phyloP scores from a whole-genome alignment of 345 rosid species.

The Dimocarpus longan region DNA sequence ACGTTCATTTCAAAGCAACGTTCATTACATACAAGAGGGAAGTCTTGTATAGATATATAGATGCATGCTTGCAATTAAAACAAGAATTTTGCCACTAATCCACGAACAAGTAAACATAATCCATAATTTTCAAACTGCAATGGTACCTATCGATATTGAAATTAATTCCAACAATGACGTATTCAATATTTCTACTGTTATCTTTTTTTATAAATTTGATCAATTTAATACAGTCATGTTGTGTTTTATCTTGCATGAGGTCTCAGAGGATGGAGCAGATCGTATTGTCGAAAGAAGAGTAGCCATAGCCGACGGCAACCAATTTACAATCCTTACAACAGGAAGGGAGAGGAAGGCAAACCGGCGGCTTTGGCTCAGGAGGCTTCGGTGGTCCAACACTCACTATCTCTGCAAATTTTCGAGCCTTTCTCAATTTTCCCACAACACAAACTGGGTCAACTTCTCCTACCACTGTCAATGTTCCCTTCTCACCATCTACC shows the following conservation, averaged over 20 bases:
- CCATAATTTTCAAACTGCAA: too few species aligned
- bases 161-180: background rate
- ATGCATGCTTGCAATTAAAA: too few species aligned
- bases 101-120: background rate
- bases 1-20: background rate
- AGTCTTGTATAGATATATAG: background rate
- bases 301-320: background rate
- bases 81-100: background rate
- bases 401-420: background rate
- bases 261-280: constrained; percentile 9
- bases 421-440: constrained; percentile 10
- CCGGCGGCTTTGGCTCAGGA: background rate
- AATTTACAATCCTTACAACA: constrained; percentile 9
- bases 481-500: constrained; percentile 22
- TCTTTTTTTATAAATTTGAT: background rate
- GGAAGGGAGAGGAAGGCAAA: background rate
- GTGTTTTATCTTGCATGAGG: background rate
- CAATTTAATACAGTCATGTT: too few species aligned
- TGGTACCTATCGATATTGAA: too few species aligned
- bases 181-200: background rate
- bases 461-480: constrained; percentile 19
- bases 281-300: background rate
- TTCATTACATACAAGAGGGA: too few species aligned
- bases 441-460: constrained; percentile 15
- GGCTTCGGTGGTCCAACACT: constrained; percentile 20